Base-by-base conservation (phyloP, 768 basidiomycete genomes). In the Tulasnella sp. region DNA sequence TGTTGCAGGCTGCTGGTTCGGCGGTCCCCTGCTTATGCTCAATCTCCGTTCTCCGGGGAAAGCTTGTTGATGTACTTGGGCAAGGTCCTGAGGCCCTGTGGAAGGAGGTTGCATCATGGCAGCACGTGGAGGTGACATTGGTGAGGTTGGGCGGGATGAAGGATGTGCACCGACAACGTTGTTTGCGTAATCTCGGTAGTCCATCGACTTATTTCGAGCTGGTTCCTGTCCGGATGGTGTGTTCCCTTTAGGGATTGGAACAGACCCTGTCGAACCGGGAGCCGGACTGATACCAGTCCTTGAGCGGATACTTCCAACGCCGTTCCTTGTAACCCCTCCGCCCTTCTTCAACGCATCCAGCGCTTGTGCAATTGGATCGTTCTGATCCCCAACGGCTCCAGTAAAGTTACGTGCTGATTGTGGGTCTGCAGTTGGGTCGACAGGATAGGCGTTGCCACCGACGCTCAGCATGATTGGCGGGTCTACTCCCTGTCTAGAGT, bases 131-230 rank as follows among this genome's bases (percentile, higher is more conserved):
- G 81, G 83, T 46, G 74, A 83, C 34, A 81, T 80, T 0, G 96
- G 95, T 0, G 96, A 95, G 4, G 90, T 83, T 0, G 96, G 90
- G 42, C 95, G 91, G 7, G 94, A 95, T 0, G 88, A 84, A 2
- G 95, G 96, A 82, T 93, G 93, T 0, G 88, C 85, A 24, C 95
- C 95, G n/a, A 96, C 93, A 42, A 96, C 89, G 58, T 91, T 82
- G 80, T 96, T 92, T 0, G 94, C 95, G 28, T 92, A 92, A 78
- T 91, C 90, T 75, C 92, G 89, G 83, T 94, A 96, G 85, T 96
- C 93, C 37, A 90, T n/a, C 46, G 81, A 77, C 58, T 77, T 50
- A 79, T 80, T 73, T 34, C 46, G 44, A 14, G 79, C n/a, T 74
- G 72, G 41, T 42, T 75, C 79, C 58, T 41, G 54, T 41, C 28